Base-by-base conservation (phyloP, 345 rosid species). In the Aurinia saxatilis region DNA sequence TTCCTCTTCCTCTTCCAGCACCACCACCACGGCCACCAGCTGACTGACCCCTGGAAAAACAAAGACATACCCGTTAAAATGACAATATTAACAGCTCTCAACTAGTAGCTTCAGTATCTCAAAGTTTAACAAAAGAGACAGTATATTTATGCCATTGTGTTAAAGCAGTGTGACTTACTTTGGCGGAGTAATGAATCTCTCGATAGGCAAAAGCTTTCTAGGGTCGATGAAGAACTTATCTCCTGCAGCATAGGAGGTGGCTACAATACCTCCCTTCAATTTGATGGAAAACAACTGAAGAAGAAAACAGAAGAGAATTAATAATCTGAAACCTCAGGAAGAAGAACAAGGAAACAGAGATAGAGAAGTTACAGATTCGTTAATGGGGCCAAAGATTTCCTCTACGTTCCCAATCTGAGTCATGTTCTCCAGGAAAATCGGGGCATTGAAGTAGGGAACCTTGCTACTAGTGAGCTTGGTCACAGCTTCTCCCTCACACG, bases 401-500 rank as follows among this genome's bases (percentile, higher is more conserved):
- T 89, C 98, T 14, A 92, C 95, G 77, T 83, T 89, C 38, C 98
- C 98, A 33, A 92, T 92, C 79, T 83, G 91, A 40, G 93, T 89
- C 81, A 74, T 92, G 78, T 92, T 92, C 72, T 85, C 80, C 50
- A 92, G 81, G 67, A 78, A 92, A 55, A 91, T 86, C 1, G 87
- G 82, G 41, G 93, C 95, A 79, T 92, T 89, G 54, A 92, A 92
- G 65, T 48, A 79, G 2, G 98, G 98, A 21, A 92, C 80, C 74
- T 85, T 89, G 79, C 85, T 95, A 31, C 85, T 76, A 10, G 81
- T 74, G 42, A 92, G 93, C 67, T 83, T 93, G 1, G 90, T 84
- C 72, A 93, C 99, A 2, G 96, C 99, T 34, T 93, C 99, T n/a
- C 96, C 99, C 75, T 93, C 99, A 11, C 92, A 84, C 3, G 91